Evolutionary conservation across 75 land plant species (phyloP).

Genomic region (Sequoiadendron giganteum): DNA sequence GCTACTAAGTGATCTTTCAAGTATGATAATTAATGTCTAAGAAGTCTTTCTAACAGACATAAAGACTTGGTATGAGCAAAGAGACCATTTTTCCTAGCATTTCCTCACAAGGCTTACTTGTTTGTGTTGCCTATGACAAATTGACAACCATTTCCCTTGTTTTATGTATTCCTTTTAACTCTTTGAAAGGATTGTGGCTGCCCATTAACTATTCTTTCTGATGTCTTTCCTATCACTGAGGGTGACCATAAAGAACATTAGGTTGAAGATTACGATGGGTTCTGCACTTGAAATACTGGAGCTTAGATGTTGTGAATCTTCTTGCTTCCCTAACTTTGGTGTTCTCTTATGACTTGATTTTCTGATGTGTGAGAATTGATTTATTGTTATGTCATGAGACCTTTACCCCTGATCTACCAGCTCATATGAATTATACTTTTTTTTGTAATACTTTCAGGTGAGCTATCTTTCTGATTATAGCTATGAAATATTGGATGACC

Average conservation of each 20-base stretch:
- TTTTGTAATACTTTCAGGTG: slow-evolving; percentile 34
- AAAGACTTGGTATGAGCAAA: neutral
- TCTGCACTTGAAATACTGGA: neutral
- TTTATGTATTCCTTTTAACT: neutral
- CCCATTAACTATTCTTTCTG: neutral
- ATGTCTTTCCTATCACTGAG: neutral
- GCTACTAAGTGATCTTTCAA: too few relatives aligned
- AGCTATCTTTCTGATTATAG: slow-evolving; percentile 65
- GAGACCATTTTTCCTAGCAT: neutral
- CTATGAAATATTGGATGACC: slow-evolving; percentile 82
- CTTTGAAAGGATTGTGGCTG: neutral
- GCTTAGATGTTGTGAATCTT: neutral
- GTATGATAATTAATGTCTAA: too few relatives aligned
- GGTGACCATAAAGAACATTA: neutral
- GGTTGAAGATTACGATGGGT: neutral
- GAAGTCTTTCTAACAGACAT: too few relatives aligned
- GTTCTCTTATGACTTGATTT: neutral
- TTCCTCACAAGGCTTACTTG: neutral
- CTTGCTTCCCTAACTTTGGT: neutral
- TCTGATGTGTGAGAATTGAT: neutral
- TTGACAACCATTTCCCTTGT: neutral
- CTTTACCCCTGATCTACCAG: neutral
- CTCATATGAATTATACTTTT: neutral
- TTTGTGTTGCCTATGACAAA: neutral
- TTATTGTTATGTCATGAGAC: neutral